These are phyloP conservation scores for Xylaria sp. DNA, from an alignment of 2,329 filamentous ascomycete species.

Conservation along the genomic window DNA sequence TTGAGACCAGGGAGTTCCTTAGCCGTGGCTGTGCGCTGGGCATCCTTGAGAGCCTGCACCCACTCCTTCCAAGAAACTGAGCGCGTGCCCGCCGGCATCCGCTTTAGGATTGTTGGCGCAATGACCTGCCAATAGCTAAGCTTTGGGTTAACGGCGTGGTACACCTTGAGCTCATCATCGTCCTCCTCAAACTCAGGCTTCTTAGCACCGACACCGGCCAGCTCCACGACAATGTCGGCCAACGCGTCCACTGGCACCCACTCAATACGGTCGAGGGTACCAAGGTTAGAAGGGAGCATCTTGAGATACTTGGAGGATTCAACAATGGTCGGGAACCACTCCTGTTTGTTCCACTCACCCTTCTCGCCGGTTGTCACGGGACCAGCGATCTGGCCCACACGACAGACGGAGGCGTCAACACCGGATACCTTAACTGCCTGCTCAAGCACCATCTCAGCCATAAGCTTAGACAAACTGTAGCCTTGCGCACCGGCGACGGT, in stretches of 20 bases:
- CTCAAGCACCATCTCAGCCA: conserved; percentile 56
- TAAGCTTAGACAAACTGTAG: conserved; percentile 58
- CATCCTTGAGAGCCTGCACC: conserved; percentile 39
- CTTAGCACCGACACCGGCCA: conserved; percentile 50
- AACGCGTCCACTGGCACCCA: conserved; percentile 66
- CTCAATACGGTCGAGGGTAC: conserved; percentile 57
- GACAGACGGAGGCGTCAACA: conserved; percentile 53
- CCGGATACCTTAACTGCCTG: conserved; percentile 50
- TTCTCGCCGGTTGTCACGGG: conserved; percentile 49
- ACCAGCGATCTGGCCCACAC: conserved; percentile 61
- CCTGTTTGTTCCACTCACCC: conserved; percentile 65
- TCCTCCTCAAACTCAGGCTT: conserved; percentile 36
- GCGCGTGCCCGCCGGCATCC: conserved; percentile 37
- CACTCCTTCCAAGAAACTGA: conserved; percentile 39
- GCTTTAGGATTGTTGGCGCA: conserved; percentile 35
- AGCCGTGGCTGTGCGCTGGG: conserved; percentile 35
- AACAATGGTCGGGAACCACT: conserved; percentile 65
- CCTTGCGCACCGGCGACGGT: conserved; percentile 47
- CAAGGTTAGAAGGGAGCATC: conserved; percentile 58
- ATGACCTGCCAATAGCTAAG: conserved; percentile 41
- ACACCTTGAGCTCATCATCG: conserved; percentile 40
- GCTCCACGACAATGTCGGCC: conserved; percentile 58
- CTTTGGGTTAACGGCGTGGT: conserved; percentile 43
- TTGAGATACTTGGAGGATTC: conserved; percentile 61
- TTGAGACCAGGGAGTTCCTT: conserved; percentile 42